Base-by-base conservation (phyloP, 2,329 filamentous ascomycete genomes). In the Trichoderma afroharzianum region DNA sequence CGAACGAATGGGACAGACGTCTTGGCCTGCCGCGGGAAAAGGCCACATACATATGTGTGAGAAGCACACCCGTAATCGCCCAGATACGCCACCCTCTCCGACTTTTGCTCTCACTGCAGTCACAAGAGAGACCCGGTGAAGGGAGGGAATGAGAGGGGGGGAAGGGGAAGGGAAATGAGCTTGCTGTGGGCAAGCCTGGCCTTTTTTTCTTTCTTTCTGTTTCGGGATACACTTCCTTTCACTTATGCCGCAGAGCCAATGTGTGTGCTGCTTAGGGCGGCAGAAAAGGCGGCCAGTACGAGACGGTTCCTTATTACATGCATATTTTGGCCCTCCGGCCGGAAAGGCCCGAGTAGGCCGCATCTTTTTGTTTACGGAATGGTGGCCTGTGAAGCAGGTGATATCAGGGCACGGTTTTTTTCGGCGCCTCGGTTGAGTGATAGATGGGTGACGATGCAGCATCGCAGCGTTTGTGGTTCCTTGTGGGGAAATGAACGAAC, bases 41-140 rank as follows among this genome's bases (percentile, higher is more conserved):
- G 50, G 66, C 39, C 67, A 64, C 67, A 69, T 64, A 72, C 71
- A 72, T 70, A 69, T 68, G 64, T 71, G 59, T 71, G 68, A 70
- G 61, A 58, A 21, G 61, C 39, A 8, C 7, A 59, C 66, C 59
- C 67, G 64, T 28, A 70, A 68, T 70, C 58, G 55, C 58, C 57
- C 70, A 71, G 55, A 71, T 61, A 70, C 67, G 71, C 66, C 71
- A 72, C 71, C 69, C 61, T 55, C 61, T 55, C 39, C 61, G 50
- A 26, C 28, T 50, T 33, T 64, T 43, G 39, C 30, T 63, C 57
- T 28, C 57, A 36, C 71, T 43, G 59, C 36, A 70, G 58, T 55
- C 71, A 69, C 57, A 55, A 62, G 43, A 61, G 24, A 61, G 69
- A 63, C 58, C 66, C 36, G 53, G 57, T 57, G 47, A 70, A 70